Evolutionary conservation across 148 eudicot species (phyloP).

Genomic region (Cornus florida): DNA sequence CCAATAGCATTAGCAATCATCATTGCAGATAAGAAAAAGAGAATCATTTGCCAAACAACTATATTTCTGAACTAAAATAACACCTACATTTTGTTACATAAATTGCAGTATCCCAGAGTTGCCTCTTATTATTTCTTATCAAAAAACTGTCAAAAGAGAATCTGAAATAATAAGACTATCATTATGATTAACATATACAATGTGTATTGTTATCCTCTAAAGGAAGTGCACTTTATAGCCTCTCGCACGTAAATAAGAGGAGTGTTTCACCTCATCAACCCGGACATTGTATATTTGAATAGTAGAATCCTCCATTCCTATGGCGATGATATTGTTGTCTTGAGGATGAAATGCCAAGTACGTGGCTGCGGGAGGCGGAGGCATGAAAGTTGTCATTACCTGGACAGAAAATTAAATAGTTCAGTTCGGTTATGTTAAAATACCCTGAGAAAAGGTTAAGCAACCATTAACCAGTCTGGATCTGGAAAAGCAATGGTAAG

Average conservation of each 20-base stretch:
- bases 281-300: slow-evolving; percentile 60
- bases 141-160: too few relatives aligned
- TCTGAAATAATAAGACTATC: neutral
- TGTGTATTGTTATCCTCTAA: neutral
- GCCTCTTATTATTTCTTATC: neutral
- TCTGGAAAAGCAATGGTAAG: neutral
- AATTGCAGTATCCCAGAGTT: neutral
- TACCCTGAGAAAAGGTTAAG: neutral
- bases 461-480: neutral
- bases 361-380: slow-evolving; percentile 66
- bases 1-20: neutral
- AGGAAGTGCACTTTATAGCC: neutral
- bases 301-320: slow-evolving; percentile 63
- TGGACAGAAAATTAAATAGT: slow-evolving; percentile 24
- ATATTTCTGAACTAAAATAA: neutral
- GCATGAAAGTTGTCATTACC: slow-evolving; percentile 70
- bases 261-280: slow-evolving; percentile 49
- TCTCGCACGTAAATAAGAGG: neutral
- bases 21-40: neutral
- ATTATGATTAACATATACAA: neutral
- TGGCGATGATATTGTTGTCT: slow-evolving; percentile 59
- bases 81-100: neutral
- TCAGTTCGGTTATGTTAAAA: neutral
- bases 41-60: neutral
- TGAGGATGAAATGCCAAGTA: slow-evolving; percentile 62